These are phyloP conservation scores for Pneumocystis murina DNA, from an alignment of 1,139 yeast species.

Conservation along the genomic window DNA sequence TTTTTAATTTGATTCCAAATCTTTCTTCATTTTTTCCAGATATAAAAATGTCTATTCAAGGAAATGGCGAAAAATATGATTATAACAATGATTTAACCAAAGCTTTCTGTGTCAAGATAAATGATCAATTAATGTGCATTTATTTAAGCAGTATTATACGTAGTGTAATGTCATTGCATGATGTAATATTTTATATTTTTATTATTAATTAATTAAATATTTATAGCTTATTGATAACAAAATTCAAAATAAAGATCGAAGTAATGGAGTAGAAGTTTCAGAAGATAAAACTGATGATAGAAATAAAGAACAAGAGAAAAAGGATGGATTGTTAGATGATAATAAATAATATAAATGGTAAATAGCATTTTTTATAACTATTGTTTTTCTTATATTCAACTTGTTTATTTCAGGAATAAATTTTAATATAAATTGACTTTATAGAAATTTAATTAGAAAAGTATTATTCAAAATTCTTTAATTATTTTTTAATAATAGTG, in stretches of 20 bases:
- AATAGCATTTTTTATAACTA: neutral
- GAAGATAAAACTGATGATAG: neutral
- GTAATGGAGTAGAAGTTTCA: neutral
- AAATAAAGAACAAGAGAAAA: neutral
- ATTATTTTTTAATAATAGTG: too few relatives aligned
- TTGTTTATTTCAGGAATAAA: neutral
- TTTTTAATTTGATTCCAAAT: constrained; percentile 83
- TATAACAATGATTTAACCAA: constrained; percentile 38
- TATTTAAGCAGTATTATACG: constrained; percentile 82
- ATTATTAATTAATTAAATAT: neutral
- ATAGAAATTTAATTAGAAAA: too few relatives aligned
- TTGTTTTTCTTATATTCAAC: neutral
- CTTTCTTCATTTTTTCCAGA: constrained; percentile 31
- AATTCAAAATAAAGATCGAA: constrained; percentile 40
- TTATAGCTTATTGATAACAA: constrained; percentile 68
- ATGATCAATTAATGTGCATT: constrained; percentile 88
- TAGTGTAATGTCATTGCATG: constrained; percentile 91
- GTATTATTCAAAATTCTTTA: too few relatives aligned
- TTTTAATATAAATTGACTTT: too few relatives aligned
- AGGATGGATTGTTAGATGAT: neutral
- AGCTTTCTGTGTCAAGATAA: constrained; percentile 82
- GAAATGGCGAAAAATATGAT: constrained; percentile 4
- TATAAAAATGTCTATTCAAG: constrained; percentile 13
- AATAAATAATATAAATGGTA: neutral
- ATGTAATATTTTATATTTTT: constrained; percentile 20